Evolutionary conservation across 2,329 filamentous ascomycete genomes (phyloP), one percentile per base, ranked within the genome.

Genomic region (Fusarium algeriense): DNA sequence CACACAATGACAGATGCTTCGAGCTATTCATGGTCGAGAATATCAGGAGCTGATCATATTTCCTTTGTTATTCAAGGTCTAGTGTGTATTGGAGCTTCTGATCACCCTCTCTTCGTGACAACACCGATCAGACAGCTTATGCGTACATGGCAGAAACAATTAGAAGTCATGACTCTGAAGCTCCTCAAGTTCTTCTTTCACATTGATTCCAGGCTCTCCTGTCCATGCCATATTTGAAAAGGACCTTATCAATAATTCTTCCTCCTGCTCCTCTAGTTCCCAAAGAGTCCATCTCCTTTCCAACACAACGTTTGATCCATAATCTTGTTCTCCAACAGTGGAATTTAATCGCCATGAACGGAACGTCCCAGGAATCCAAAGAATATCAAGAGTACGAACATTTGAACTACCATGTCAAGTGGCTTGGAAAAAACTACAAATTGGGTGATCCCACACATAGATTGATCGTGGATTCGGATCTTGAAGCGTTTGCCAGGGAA

Each of bases 351-450:
- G 38, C 19, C n/a, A 52, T 52, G 48, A 28, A 23, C 13, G 48
- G 38, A 17, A 20, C 37, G 32, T 52, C 17, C 12, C 32, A 52
- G 32, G 13, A 26, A 26, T 3, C 13, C 6, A 52, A 32, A 15
- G 32, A 52, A 15, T 41, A 53, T 5, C 37, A 32, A 15, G 32
- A 52, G 11, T 41, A 53, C 35, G 49, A 53, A 53, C 15, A 53
- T 34, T 53, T 35, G 35, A 53, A 53, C 35, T 59, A 58, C 26
- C 49, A 56, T 56, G 58, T 28, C 23, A 26, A 19, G 15, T 40
- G 62, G 30, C 62, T 67, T 14, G 62, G 64, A 7, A 67, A 67
- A 43, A 20, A 38, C 26, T 15, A 26, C 20, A 14, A n/a, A 7
- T 20, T 61, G n/a, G 23, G 26, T 13, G 52, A 61, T 58, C 52